Conservation (phyloP, 148 eudicot genomes). For the Oxyria digyna region DNA sequence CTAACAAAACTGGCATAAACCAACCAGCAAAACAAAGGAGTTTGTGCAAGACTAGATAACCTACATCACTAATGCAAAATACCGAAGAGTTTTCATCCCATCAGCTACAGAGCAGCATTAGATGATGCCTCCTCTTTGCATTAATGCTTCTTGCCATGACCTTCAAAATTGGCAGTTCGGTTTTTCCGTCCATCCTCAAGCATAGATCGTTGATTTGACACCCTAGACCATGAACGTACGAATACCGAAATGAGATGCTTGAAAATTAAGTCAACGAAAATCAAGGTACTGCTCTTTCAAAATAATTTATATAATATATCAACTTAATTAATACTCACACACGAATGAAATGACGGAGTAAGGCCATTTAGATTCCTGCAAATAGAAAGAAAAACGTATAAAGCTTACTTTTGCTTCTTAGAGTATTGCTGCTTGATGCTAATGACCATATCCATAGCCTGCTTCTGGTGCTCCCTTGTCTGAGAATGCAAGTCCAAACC, state of each 20-base stretch:
- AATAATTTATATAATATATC: background rate
- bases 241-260: background rate
- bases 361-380: background rate
- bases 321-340: background rate
- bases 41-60: constrained; percentile 40
- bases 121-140: constrained; percentile 11
- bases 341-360: background rate
- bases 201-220: constrained; percentile 32
- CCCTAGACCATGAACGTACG: constrained; percentile 27
- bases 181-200: constrained; percentile 44
- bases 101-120: constrained; percentile 10
- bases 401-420: constrained; percentile 65
- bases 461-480: constrained; percentile 74
- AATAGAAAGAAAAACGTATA: constrained; percentile 1
- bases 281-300: background rate
- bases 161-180: constrained; percentile 33
- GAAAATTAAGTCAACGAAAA: background rate
- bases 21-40: constrained; percentile 35
- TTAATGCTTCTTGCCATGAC: constrained; percentile 46
- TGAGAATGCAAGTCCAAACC: constrained; percentile 89
- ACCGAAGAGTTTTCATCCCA: constrained; percentile 20
- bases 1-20: constrained; percentile 53
- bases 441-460: constrained; percentile 71
- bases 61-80: constrained; percentile 32
- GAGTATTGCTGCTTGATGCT: constrained; percentile 60